Evolutionary conservation across 176 grass and related monocot species (phyloP), one percentile per base, ranked within the genome.

Genomic region (Chrysopogon serrulatus): DNA sequence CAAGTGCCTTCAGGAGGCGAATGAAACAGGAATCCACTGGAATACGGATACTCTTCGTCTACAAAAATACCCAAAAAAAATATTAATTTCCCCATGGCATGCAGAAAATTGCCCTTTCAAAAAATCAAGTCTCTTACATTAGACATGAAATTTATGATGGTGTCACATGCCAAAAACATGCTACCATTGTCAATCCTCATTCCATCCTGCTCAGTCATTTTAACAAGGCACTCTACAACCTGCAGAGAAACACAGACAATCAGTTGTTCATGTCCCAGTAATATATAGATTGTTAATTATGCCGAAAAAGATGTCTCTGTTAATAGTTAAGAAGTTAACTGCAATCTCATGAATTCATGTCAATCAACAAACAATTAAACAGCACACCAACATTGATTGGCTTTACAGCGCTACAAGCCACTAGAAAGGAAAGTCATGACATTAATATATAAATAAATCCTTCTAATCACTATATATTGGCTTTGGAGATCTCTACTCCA

Each of bases 121-220:
- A 70, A 49, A 72, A 83, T 41, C 67, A 80, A 86, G 34, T 36
- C 54, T 75, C 91, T 86, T 85, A 95, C 96, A 81, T 87, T 88
- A 33, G 79, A 86, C 47, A 98, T 68, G 26, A 95, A 76, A 69
- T 98, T 98, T 70, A 98, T 80, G 73, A 98, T 90, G 48, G 91
- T 92, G 54, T 95, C 96, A 69, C 91, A 98, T 74, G 96, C 96
- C 85, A 93, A 88, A 81, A 98, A 85, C 75, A 98, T 91, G 84
- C 79, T 88, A 65, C 93, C 85, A 32, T 85, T 77, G 69, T 90
- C 85, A 4, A 74, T 69, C 10, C 28, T 86, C 77, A 35, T 48
- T 81, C 66, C 67, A 84, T 90, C 75, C 85, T 86, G 77, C 73
- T 91, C 76, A 31, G 81, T 82, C 87, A 98, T 86, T 88, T 90